Evolutionary conservation across 2,329 filamentous ascomycete genomes (phyloP).

Genomic region (Capronia coronata): DNA sequence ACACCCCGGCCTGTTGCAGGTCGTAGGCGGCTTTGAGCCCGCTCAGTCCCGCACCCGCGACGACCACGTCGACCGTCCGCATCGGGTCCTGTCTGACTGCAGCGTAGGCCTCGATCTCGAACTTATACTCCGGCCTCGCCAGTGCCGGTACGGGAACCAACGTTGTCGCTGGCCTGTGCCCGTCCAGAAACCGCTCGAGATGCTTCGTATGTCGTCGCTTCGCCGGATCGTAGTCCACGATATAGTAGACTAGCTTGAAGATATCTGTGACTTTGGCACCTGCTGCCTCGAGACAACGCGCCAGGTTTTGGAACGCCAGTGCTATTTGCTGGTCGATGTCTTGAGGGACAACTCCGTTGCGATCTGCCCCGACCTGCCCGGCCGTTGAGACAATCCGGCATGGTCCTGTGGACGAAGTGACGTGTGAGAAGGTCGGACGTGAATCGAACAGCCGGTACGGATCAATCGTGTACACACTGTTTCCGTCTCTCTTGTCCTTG

Average conservation of each 20-base stretch:
- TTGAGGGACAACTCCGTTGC: slow-evolving; percentile 30
- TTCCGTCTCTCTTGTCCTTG: no score
- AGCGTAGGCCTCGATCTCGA: slow-evolving; percentile 42
- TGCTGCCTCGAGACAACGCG: slow-evolving; percentile 33
- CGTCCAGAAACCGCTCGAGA: slow-evolving; percentile 35
- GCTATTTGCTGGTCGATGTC: slow-evolving; percentile 40
- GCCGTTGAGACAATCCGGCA: slow-evolving; percentile 15
- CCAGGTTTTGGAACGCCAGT: slow-evolving; percentile 36
- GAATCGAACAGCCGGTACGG: neutral
- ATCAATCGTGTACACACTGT: no score
- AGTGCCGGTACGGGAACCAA: slow-evolving; percentile 39
- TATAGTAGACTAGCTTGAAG: slow-evolving; percentile 38
- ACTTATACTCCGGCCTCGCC: slow-evolving; percentile 35
- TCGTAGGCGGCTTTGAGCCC: slow-evolving; percentile 35
- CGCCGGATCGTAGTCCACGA: slow-evolving; percentile 40
- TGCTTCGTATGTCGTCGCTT: slow-evolving; percentile 34
- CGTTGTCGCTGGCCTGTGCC: slow-evolving; percentile 39
- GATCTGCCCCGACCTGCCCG: slow-evolving; percentile 34
- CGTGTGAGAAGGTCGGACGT: slow-evolving; percentile 6
- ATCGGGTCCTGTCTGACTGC: slow-evolving; percentile 41
- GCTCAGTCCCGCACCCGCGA: slow-evolving; percentile 36
- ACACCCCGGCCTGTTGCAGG: slow-evolving; percentile 31
- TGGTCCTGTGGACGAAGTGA: neutral
- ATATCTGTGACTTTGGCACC: slow-evolving; percentile 36
- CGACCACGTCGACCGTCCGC: slow-evolving; percentile 33